Conservation (phyloP, 352 stramenopile genomes). For the Albugo laibachii region DNA sequence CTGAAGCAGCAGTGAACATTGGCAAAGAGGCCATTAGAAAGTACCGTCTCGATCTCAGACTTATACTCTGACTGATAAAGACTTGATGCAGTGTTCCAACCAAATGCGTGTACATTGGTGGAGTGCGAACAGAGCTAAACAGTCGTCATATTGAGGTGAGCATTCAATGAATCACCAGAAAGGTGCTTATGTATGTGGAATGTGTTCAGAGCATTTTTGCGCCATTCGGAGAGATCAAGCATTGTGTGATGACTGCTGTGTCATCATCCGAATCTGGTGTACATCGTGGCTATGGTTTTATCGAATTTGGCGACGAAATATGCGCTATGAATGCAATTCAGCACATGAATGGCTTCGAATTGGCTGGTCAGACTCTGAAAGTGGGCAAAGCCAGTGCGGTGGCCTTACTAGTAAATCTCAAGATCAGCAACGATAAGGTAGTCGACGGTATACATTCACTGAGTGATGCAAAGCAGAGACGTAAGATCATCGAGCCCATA, state of each 20-base stretch:
- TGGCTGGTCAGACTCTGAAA: conserved; percentile 50
- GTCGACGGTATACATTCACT: conserved; percentile 10
- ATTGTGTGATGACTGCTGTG: conserved; percentile 40
- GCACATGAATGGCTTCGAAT: conserved; percentile 67
- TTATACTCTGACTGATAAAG: background rate
- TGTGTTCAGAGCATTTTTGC: conserved; percentile 46
- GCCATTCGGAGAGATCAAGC: conserved; percentile 39
- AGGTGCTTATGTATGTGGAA: too few relatives aligned
- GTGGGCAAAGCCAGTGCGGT: conserved; percentile 54
- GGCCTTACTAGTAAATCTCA: conserved; percentile 43
- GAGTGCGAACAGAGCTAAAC: conserved; percentile 51
- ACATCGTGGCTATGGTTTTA: conserved; percentile 59
- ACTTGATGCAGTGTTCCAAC: conserved; percentile 22
- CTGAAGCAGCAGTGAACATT: conserved; percentile 23
- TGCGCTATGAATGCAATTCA: conserved; percentile 46
- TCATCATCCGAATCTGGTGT: conserved; percentile 29
- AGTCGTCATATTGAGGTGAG: conserved; percentile 49
- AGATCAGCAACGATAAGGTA: conserved; percentile 41
- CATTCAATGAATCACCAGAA: background rate
- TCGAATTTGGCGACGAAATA: conserved; percentile 42
- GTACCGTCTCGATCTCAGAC: conserved; percentile 9
- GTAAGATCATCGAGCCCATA: too few relatives aligned
- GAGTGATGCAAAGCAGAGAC: background rate
- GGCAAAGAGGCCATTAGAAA: conserved; percentile 60
- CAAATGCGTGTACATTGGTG: conserved; percentile 54